Evolutionary conservation across 306 rosid genomes (phyloP).

Genomic region (Medicago lupulina): DNA sequence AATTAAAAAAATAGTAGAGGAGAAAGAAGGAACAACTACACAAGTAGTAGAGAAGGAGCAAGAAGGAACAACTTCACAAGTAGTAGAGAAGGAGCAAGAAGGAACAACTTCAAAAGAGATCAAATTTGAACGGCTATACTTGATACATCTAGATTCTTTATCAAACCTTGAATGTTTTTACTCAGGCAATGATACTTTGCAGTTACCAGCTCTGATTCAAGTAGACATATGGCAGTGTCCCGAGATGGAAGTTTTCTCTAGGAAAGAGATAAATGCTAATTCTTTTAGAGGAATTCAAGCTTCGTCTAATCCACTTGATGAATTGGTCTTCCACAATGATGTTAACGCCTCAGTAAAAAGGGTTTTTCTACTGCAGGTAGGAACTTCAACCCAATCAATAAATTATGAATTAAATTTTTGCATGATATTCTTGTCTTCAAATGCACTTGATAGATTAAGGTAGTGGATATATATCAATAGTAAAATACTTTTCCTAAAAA

Average conservation of each 20-base stretch:
- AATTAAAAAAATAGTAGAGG: neutral
- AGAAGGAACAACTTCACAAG: neutral
- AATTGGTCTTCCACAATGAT: neutral
- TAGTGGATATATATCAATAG: neutral
- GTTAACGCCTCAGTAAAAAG: neutral
- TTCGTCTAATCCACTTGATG: neutral
- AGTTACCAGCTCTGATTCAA: conserved; percentile 13
- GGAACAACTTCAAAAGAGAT: neutral
- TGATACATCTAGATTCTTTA: neutral
- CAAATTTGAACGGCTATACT: neutral
- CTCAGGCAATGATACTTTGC: conserved; percentile 5
- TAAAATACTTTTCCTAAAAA: no score
- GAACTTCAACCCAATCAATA: neutral
- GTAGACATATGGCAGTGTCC: conserved; percentile 28
- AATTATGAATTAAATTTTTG: neutral
- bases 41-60: neutral
- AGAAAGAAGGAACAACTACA: conserved; percentile 9
- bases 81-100: neutral
- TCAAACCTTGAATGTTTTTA: conserved; percentile 8
- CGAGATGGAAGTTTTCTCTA: conserved; percentile 28
- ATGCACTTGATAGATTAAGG: neutral
- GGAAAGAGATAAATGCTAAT: neutral
- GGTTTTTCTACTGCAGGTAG: neutral
- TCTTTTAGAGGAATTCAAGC: conserved; percentile 30
- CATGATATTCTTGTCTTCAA: neutral